Conservation (phyloP, 306 rosid genomes). For the Neltuma alba region DNA sequence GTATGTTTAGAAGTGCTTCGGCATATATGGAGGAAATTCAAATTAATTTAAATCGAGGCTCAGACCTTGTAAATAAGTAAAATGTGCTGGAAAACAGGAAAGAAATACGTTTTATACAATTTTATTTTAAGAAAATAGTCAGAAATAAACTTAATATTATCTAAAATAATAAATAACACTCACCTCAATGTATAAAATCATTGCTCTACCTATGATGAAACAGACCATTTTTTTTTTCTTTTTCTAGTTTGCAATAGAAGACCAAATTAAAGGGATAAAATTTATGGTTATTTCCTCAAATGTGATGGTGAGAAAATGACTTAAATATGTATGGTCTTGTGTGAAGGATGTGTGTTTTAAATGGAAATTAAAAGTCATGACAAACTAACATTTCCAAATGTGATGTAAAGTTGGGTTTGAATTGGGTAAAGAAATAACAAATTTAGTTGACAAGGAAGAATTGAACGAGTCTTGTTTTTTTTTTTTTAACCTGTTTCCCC, state of each 20-base stretch:
- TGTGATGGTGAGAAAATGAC: too few species aligned
- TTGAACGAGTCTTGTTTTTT: neutral
- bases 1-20: too few species aligned
- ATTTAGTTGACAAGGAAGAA: neutral
- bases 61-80: too few species aligned
- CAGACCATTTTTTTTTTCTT: too few species aligned
- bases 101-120: too few species aligned
- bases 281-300: neutral
- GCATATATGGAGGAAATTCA: too few species aligned
- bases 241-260: neutral
- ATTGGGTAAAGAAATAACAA: neutral
- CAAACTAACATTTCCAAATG: neutral
- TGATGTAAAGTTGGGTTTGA: neutral
- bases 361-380: neutral
- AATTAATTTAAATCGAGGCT: too few species aligned
- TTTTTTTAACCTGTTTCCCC: neutral
- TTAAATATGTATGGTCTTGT: neutral
- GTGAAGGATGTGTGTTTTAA: neutral
- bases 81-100: too few species aligned
- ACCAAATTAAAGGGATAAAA: neutral
- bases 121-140: too few species aligned
- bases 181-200: neutral
- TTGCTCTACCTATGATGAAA: neutral
- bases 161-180: too few species aligned
- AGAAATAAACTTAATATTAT: too few species aligned